Base-by-base conservation (phyloP, 306 rosid species). In the Rosa chinensis region DNA sequence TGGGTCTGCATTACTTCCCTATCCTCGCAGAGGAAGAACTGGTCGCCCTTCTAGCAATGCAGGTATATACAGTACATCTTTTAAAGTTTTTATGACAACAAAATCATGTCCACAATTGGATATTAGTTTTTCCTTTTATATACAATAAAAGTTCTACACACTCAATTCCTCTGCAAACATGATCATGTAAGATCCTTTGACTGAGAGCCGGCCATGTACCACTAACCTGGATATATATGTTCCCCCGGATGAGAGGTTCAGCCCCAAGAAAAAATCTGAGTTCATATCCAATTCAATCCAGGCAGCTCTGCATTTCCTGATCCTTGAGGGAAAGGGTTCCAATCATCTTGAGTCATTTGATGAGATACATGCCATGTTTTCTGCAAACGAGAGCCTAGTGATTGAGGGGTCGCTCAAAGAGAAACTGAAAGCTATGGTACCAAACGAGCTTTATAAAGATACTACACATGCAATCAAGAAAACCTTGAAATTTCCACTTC, bases 21-120 rank as follows among this genome's bases (percentile, higher is more conserved):
- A 90, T 88, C 97, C 97, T 58, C 93, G 97, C 1, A 81, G 92
- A 77, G 66, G 72, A 78, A 90, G 90, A 86, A 92, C 91, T 0
- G 85, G 89, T 56, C 87, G 80, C 13, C 76, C 81, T 71, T 86
- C 17, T 21, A 70, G 82, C 74, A 9, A 67, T 59, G 17, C 79
- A 86, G 88, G 96, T 89, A 86, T 25, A 42, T 37, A 64, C 49
- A 73, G 13, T 73, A 49, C 63, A 12, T 25, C 20, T 21, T 0
- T 71, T 37, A 21, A 45, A 69, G 5, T 43, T 68, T 70, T 42
- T 68, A 17, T 43, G 9, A 44, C 37, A 10, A 6, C 56, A 70
- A 45, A 8, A 25, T 23, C 66, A 59, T 9, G 13, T 21, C 16
- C 6, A 56, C 32, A 56, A 56, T 25, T 59, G 37, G 37, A 59